Evolutionary conservation across 495 filamentous ascomycete genomes (phyloP), one percentile per base, ranked within the genome.

Genomic region (Trichoderma asperelloides): DNA sequence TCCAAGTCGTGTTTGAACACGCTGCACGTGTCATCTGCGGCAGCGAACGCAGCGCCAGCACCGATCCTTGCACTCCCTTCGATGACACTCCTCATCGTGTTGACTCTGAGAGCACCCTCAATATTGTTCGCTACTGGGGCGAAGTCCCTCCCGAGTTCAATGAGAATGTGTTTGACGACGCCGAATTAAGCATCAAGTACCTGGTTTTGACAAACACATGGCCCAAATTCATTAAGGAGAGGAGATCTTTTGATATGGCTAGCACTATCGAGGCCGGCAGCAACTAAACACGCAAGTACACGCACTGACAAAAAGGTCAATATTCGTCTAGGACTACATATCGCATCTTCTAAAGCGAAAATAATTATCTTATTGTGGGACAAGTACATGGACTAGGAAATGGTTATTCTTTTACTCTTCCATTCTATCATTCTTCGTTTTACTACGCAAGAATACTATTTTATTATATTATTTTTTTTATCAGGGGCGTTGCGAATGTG

Each of bases 201-300:
- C 77, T 88, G 25, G 85, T 89, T 6, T 79, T 85, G 66, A 85
- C 82, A 12, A 87, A 87, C 71, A 88, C 86, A 12, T 89, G 85
- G 85, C 82, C 81, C 11, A 85, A 84, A 71, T 86, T 84, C 37
- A 78, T 86, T 33, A 62, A 62, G 37, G 49, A 45, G 30, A n/a
- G 65, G n/a, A 51, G 65, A 18, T 65, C 64, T 6, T 45, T 65
- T 23, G 64, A 65, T n/a, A 25, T 51, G 47, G 47, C 64, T 13
- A 60, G 55, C 25, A 16, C 47, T 51, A 18, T 21, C 16, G 55
- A 60, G 55, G 25, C 55, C 11, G 55, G 55, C 7, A 30, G 25
- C 25, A 60, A 60, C 25, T 60, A 18, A 25, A 9, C 47, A 21
- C 18, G 8, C 21, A 23, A 25, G 21, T n/a, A 51, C 9, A 21